Percentiles rank a stretch among this genome's conserved stretches.
phyloP scores from a whole-genome alignment of 176 grass and related monocot genomes.

The Eleusine coracana region DNA sequence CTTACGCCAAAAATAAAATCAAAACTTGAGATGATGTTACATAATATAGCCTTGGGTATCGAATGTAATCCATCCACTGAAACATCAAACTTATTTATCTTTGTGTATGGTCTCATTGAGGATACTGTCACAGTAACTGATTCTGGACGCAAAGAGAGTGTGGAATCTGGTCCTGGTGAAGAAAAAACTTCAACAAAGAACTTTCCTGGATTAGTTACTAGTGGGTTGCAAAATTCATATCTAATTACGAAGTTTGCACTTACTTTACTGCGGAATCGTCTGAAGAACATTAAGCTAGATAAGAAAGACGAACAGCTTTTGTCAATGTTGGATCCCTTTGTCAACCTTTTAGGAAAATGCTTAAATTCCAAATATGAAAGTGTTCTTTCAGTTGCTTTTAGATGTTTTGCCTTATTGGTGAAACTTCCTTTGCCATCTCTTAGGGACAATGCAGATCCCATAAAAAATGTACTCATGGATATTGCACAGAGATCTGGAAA shows the following conservation, averaged over 20 bases:
- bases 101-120: constrained; percentile 77
- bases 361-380: constrained; percentile 83
- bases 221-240: constrained; percentile 62
- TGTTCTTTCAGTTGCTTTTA: constrained; percentile 78
- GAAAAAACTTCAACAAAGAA: constrained; percentile 44
- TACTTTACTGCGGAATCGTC: constrained; percentile 62
- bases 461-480: constrained; percentile 83
- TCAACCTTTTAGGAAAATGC: constrained; percentile 71
- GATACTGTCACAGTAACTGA: constrained; percentile 49
- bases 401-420: constrained; percentile 76
- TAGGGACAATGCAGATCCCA: constrained; percentile 59
- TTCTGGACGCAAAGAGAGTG: constrained; percentile 47
- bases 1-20: constrained; percentile 74
- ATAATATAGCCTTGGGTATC: constrained; percentile 82
- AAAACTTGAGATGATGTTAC: constrained; percentile 74
- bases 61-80: constrained; percentile 83
- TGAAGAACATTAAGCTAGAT: constrained; percentile 79
- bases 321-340: constrained; percentile 87
- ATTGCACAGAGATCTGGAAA: constrained; percentile 82
- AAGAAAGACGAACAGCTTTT: constrained; percentile 72
- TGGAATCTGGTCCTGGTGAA: constrained; percentile 29
- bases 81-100: constrained; percentile 67
- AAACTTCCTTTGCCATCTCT: constrained; percentile 85
- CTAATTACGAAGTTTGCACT: constrained; percentile 83
- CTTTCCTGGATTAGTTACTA: constrained; percentile 26